phyloP scores from a whole-genome alignment of 345 rosid species.

The Bruguiera gymnorhiza region DNA sequence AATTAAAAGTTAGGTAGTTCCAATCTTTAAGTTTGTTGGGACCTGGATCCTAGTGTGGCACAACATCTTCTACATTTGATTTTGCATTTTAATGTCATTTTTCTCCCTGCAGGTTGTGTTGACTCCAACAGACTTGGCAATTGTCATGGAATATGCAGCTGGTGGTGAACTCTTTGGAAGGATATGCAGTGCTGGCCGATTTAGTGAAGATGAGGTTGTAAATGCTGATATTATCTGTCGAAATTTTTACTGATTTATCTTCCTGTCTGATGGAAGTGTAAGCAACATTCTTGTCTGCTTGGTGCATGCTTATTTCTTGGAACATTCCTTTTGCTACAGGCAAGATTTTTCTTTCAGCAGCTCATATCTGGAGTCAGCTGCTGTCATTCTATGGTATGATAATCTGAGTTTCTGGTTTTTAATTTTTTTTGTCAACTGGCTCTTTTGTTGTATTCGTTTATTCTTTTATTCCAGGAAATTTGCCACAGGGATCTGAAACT shows the following conservation, averaged over 20 bases:
- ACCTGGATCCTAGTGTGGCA: not conserved
- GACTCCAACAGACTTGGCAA: conserved; percentile 78
- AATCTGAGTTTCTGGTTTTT: not conserved
- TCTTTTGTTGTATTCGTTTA: not conserved
- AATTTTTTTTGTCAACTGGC: not conserved
- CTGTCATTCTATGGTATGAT: conserved; percentile 74
- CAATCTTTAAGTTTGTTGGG: conserved; percentile 1
- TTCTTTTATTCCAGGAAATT: conserved; percentile 43
- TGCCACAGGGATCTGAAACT: conserved; percentile 62
- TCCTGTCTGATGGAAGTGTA: not conserved
- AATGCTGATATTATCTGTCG: not conserved
- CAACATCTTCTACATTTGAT: not conserved
- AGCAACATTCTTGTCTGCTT: not conserved
- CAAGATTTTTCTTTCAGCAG: conserved; percentile 87
- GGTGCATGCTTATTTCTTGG: not conserved
- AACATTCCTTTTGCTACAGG: conserved; percentile 28
- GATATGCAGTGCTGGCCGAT: conserved; percentile 81
- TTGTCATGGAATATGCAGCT: conserved; percentile 87
- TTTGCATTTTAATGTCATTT: not conserved
- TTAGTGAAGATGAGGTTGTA: conserved; percentile 88
- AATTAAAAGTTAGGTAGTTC: not conserved
- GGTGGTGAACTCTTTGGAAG: conserved; percentile 86
- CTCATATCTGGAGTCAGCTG: conserved; percentile 89
- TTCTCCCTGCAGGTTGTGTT: conserved; percentile 46
- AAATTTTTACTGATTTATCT: not conserved